A percentile compares a stretch with the other conserved stretches of the same genome.
phyloP scores from a whole-genome alignment of 768 basidiomycete genomes.

The Russula vinacea region DNA sequence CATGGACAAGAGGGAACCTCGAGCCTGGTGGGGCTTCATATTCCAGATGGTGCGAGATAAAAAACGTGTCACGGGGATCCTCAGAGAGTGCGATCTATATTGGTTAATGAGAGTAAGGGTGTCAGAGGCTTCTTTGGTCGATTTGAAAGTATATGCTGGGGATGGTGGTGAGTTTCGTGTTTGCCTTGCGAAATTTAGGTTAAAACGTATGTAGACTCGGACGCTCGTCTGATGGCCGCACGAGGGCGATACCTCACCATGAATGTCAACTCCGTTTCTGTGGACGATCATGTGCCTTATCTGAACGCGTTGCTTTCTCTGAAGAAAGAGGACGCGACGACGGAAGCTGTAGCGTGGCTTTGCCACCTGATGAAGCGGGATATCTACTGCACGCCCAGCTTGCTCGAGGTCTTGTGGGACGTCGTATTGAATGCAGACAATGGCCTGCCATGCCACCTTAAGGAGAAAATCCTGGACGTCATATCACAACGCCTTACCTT shows the following conservation, averaged over 20 bases:
- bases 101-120: constrained; percentile 54
- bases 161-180: constrained; percentile 18
- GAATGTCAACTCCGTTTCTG: constrained; percentile 5
- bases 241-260: constrained; percentile 28
- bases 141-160: constrained; percentile 15
- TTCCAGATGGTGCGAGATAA: constrained; percentile 48
- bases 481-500: constrained; percentile 38
- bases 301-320: constrained; percentile 19
- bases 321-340: constrained; percentile 6
- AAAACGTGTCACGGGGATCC: constrained; percentile 34
- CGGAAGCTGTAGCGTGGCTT: constrained; percentile 22
- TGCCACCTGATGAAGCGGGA: constrained; percentile 18
- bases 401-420: constrained; percentile 45
- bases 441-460: constrained; percentile 34
- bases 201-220: constrained; percentile 2
- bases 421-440: constrained; percentile 36
- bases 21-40: constrained; percentile 51
- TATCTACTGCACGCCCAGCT: constrained; percentile 37
- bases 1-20: constrained; percentile 30
- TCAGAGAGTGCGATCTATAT: constrained; percentile 50
- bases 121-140: constrained; percentile 1
- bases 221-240: constrained; percentile 3
- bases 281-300: constrained; percentile 11
- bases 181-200: background rate
- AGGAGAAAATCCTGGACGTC: constrained; percentile 39